Evolutionary conservation across 2,329 filamentous ascomycete species (phyloP).

Genomic region (Ascochyta viciae-villosae): DNA sequence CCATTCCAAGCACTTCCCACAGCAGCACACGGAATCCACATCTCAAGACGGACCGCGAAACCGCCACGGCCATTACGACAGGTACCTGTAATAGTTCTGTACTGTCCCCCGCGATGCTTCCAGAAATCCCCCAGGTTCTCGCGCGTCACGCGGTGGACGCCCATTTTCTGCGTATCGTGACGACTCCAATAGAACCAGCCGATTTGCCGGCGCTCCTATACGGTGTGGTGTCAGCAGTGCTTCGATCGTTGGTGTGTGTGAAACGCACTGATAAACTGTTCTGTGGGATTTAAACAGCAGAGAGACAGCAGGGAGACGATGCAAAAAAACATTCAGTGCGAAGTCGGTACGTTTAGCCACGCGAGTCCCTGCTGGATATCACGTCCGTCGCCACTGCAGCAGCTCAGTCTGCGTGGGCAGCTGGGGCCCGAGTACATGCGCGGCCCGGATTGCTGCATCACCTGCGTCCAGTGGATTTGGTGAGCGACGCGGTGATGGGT

Average conservation of each 20-base stretch:
- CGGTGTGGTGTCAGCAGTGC: neutral
- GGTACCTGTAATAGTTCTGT: conserved; percentile 7
- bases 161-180: conserved; percentile 5
- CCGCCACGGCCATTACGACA: conserved; percentile 11
- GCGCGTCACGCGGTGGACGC: conserved; percentile 15
- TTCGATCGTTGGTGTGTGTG: neutral
- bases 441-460: conserved; percentile 19
- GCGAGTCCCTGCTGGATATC: conserved; percentile 11
- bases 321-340: neutral
- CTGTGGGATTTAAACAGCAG: no score
- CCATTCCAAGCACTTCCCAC: neutral
- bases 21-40: conserved; percentile 26
- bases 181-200: conserved; percentile 21
- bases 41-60: conserved; percentile 16
- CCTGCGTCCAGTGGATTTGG: conserved; percentile 25
- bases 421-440: conserved; percentile 26
- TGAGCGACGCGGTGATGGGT: conserved; percentile 23
- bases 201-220: conserved; percentile 17
- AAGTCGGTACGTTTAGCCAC: conserved; percentile 24
- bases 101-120: conserved; percentile 12
- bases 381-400: conserved; percentile 10
- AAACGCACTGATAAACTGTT: neutral
- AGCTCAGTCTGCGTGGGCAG: conserved; percentile 14
- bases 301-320: neutral
- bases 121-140: conserved; percentile 21